phyloP scores from a whole-genome alignment of 75 land plant genomes.

The Azolla pinnata region DNA sequence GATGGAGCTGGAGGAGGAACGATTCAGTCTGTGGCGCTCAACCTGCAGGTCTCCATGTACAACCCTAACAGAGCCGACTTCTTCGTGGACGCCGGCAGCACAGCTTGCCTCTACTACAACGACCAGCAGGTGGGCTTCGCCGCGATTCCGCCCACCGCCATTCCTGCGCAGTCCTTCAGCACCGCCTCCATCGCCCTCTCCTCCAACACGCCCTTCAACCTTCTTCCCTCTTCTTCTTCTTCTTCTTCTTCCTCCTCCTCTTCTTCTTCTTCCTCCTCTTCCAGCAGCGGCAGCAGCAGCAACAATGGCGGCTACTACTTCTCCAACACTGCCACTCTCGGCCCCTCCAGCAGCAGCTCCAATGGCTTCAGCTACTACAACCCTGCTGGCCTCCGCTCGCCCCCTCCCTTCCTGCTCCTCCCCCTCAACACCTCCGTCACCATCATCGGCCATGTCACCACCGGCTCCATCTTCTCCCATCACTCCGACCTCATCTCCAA shows the following conservation, averaged over 20 bases:
- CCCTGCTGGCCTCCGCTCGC: not conserved
- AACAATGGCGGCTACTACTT: not conserved
- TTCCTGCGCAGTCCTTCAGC: constrained; percentile 3
- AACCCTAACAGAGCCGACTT: constrained; percentile 7
- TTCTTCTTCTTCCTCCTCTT: not conserved
- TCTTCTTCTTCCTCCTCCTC: not conserved
- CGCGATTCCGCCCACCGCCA: not conserved
- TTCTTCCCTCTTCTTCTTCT: not conserved
- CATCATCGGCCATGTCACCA: constrained; percentile 3
- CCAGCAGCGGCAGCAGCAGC: not conserved
- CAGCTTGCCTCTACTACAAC: constrained; percentile 4
- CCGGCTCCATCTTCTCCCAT: constrained; percentile 4
- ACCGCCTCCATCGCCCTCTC: constrained; percentile 1
- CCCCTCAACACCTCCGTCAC: constrained; percentile 1
- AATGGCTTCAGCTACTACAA: not conserved
- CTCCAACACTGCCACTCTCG: not conserved
- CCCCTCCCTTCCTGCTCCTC: not conserved
- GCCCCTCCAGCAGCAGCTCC: not conserved
- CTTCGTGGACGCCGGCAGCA: constrained; percentile 2
- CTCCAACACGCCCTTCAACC: not conserved
- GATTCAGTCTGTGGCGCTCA: not conserved
- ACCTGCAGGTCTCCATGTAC: constrained; percentile 7
- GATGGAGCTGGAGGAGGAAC: no score
- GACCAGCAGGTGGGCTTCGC: constrained; percentile 3
- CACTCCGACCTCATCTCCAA: constrained; percentile 5